Evolutionary conservation across 1,284 basidiomycete genomes (phyloP).

Genomic region (Papiliotrema fonsecae): DNA sequence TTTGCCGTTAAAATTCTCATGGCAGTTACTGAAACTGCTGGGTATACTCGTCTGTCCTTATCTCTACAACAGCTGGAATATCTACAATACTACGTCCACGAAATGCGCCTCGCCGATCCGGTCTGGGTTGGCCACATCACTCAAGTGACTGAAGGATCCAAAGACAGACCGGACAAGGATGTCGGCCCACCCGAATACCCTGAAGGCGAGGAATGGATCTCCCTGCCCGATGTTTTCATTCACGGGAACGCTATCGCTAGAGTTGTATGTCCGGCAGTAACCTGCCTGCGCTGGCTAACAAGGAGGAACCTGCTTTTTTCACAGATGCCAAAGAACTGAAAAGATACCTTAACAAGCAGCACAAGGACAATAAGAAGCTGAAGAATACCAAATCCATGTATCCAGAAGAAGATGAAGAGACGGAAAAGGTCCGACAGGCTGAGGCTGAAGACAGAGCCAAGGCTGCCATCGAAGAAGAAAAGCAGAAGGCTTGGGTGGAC

Average conservation of each 20-base stretch:
- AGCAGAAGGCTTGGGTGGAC: slow-evolving; percentile 9
- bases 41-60: slow-evolving; percentile 61
- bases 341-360: not conserved
- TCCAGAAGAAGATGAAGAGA: not conserved
- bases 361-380: slow-evolving; percentile 1
- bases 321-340: slow-evolving; percentile 4
- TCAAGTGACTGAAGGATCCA: not conserved
- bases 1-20: slow-evolving; percentile 57
- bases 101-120: slow-evolving; percentile 60
- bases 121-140: slow-evolving; percentile 16
- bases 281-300: not conserved
- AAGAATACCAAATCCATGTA: not conserved
- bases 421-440: not conserved
- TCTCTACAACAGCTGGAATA: slow-evolving; percentile 79
- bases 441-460: not conserved
- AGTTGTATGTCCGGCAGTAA: slow-evolving; percentile 10
- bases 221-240: slow-evolving; percentile 13
- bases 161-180: slow-evolving; percentile 1
- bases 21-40: slow-evolving; percentile 53
- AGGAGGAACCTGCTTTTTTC: slow-evolving; percentile 8
- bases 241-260: slow-evolving; percentile 2
- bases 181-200: slow-evolving; percentile 5
- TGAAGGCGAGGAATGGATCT: slow-evolving; percentile 10
- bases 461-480: not conserved
- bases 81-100: slow-evolving; percentile 73